A percentile compares a stretch with the other conserved stretches of the same genome.
phyloP scores from a whole-genome alignment of 768 basidiomycete species.

The Amanita polypyramis region DNA sequence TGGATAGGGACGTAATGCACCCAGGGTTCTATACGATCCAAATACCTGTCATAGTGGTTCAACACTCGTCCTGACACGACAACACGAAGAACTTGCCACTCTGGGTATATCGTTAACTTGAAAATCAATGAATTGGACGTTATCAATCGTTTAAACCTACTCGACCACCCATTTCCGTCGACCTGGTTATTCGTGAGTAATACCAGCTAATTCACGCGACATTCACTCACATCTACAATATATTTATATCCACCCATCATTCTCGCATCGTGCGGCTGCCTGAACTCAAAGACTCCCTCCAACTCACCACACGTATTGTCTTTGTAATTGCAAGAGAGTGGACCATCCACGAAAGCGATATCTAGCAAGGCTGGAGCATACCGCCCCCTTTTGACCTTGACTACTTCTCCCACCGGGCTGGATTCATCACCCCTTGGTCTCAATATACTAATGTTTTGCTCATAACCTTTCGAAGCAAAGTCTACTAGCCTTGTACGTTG shows the following conservation, averaged over 20 bases:
- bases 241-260: slow-evolving; percentile 48
- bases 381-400: slow-evolving; percentile 16
- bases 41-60: slow-evolving; percentile 27
- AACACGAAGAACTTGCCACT: slow-evolving; percentile 34
- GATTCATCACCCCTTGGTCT: slow-evolving; percentile 14
- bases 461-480: slow-evolving; percentile 14
- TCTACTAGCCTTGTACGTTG: slow-evolving; percentile 36
- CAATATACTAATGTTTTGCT: slow-evolving; percentile 12
- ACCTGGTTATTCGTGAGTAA: slow-evolving; percentile 20
- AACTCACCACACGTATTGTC: slow-evolving; percentile 31
- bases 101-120: slow-evolving; percentile 56
- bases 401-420: slow-evolving; percentile 23
- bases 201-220: background rate
- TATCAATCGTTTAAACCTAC: slow-evolving; percentile 52
- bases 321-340: slow-evolving; percentile 29
- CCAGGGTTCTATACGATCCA: slow-evolving; percentile 48
- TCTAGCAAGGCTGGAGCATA: slow-evolving; percentile 43
- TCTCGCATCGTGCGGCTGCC: slow-evolving; percentile 24
- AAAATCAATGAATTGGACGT: slow-evolving; percentile 49
- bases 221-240: slow-evolving; percentile 39
- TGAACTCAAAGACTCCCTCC: slow-evolving; percentile 34
- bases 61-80: background rate
- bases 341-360: slow-evolving; percentile 35
- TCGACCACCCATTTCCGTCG: slow-evolving; percentile 54
- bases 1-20: slow-evolving; percentile 67